These are phyloP conservation scores for Mycena sp. DNA, from an alignment of 1,284 basidiomycete genomes.

Conservation along the genomic window DNA sequence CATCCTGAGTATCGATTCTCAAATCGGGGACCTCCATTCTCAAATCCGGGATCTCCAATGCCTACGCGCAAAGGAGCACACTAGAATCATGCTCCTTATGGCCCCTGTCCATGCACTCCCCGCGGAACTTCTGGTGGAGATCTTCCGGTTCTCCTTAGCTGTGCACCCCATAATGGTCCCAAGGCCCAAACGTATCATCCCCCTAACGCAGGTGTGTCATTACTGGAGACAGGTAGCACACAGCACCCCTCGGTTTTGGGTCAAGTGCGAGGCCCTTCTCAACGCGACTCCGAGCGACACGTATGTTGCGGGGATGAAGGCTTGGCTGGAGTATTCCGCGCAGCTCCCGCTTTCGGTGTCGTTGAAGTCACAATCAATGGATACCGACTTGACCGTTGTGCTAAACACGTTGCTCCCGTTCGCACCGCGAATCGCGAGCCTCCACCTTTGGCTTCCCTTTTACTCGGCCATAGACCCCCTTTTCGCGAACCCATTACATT, in stretches of 20 bases:
- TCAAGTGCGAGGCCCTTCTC: neutral
- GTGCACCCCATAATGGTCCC: no score
- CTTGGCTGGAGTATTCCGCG: neutral
- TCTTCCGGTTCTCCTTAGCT: neutral
- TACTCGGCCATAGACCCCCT: neutral
- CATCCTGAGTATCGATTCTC: no score
- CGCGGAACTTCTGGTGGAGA: neutral
- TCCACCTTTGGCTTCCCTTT: neutral
- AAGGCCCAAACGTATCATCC: neutral
- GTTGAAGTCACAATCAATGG: neutral
- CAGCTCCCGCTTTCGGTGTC: neutral
- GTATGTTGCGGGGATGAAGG: neutral
- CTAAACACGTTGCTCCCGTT: neutral
- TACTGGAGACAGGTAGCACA: neutral
- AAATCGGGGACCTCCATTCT: no score
- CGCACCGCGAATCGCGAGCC: neutral
- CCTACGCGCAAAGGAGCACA: no score
- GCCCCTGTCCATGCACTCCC: neutral
- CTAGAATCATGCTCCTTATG: no score
- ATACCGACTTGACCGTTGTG: neutral
- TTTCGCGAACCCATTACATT: neutral
- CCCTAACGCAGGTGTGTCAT: neutral
- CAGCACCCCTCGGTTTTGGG: neutral
- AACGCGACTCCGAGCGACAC: neutral
- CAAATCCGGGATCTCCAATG: no score